A percentile compares a stretch with the other conserved stretches of the same genome.
Conservation (phyloP, 768 basidiomycete species). For the Podaxis carcinomalis region DNA sequence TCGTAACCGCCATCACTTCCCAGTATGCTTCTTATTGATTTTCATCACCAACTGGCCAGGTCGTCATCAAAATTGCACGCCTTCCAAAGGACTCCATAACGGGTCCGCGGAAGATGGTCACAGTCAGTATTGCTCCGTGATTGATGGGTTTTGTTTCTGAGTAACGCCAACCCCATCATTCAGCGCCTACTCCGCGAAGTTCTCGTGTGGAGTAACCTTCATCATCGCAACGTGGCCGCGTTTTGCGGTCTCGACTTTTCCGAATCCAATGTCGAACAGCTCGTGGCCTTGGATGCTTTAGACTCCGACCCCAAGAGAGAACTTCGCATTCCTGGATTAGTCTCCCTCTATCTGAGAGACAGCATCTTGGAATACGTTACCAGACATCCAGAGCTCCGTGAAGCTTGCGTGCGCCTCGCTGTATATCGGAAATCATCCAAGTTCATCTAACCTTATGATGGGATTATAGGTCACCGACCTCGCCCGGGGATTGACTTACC, state of each 20-base stretch:
- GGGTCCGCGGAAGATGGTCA: background rate
- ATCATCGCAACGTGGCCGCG: background rate
- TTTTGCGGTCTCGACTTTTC: background rate
- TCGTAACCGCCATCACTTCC: background rate
- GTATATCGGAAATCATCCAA: background rate
- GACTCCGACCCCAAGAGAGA: background rate
- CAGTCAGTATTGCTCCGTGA: background rate
- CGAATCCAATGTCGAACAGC: background rate
- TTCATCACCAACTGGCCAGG: background rate
- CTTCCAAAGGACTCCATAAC: background rate
- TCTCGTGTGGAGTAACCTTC: background rate
- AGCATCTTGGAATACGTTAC: background rate
- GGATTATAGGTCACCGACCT: background rate
- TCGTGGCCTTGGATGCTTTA: background rate
- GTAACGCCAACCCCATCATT: background rate
- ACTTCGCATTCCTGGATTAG: background rate
- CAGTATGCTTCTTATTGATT: background rate
- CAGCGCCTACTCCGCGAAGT: conserved; percentile 1
- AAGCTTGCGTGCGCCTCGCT: background rate
- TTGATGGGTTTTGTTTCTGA: background rate
- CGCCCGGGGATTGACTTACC: background rate
- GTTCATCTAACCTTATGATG: background rate
- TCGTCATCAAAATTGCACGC: background rate
- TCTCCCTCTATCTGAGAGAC: background rate
- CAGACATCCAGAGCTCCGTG: background rate